These are phyloP conservation scores for Candida coleopterorum DNA, from an alignment of 805 yeast genomes.

Conservation along the genomic window DNA sequence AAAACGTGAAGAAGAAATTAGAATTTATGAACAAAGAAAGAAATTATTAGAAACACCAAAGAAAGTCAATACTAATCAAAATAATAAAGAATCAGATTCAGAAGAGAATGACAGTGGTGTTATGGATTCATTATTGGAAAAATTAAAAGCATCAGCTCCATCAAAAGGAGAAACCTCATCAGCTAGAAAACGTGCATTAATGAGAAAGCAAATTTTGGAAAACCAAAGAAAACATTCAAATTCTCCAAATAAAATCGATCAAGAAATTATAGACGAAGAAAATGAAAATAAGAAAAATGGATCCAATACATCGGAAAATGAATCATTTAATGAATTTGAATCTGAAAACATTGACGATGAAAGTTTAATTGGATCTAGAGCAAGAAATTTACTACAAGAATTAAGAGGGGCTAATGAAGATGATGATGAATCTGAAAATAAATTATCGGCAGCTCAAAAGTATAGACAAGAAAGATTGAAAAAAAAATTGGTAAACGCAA, in stretches of 20 bases:
- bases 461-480: constrained; percentile 37
- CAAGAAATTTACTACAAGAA: constrained; percentile 59
- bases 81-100: constrained; percentile 21
- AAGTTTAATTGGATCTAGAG: constrained; percentile 48
- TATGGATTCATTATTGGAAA: constrained; percentile 84
- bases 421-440: constrained; percentile 12
- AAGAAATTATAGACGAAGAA: background rate
- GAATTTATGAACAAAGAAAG: constrained; percentile 73
- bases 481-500: constrained; percentile 14
- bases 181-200: constrained; percentile 75
- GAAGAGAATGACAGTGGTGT: constrained; percentile 46
- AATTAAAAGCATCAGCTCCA: constrained; percentile 82
- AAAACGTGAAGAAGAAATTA: constrained; percentile 62
- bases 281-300: background rate
- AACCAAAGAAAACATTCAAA: constrained; percentile 13
- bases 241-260: constrained; percentile 1
- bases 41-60: constrained; percentile 48
- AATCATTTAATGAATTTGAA: background rate
- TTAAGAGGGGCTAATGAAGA: constrained; percentile 37
- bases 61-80: constrained; percentile 4
- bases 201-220: constrained; percentile 56
- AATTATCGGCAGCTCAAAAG: constrained; percentile 36
- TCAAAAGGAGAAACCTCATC: constrained; percentile 70
- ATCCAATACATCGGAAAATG: constrained; percentile 1
- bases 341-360: constrained; percentile 11